Conservation (phyloP, 495 filamentous ascomycete species). For the Friedmanniomyces endolithicus region DNA sequence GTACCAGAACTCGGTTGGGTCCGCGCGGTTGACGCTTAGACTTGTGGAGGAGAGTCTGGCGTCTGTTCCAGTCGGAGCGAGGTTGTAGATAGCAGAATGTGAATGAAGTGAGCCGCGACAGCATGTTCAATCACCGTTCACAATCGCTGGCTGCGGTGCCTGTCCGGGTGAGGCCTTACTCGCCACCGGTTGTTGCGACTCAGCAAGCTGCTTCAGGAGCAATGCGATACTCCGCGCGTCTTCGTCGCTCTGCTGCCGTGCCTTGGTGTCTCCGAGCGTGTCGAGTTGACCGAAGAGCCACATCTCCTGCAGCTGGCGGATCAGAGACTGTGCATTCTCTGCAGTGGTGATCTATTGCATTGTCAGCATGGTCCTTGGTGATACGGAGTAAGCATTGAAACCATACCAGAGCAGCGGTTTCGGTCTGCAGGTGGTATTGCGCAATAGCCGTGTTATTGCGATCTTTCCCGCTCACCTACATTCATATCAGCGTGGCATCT, state of each 20-base stretch:
- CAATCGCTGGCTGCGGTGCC: background rate
- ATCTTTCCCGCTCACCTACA: conserved; percentile 27
- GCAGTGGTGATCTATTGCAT: conserved; percentile 44
- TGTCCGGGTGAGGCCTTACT: background rate
- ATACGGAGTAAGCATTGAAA: background rate
- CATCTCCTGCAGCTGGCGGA: conserved; percentile 55
- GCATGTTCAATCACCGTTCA: background rate
- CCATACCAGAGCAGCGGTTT: conserved; percentile 49
- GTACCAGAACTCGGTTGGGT: conserved; percentile 21
- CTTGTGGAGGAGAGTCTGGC: conserved; percentile 13
- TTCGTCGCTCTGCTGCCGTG: conserved; percentile 39
- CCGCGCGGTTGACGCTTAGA: conserved; percentile 11
- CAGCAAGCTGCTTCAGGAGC: conserved; percentile 22
- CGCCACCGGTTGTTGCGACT: background rate
- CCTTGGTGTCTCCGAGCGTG: conserved; percentile 37
- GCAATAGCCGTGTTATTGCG: conserved; percentile 43
- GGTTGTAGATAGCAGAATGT: conserved; percentile 1
- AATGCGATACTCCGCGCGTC: conserved; percentile 42
- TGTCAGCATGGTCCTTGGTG: background rate
- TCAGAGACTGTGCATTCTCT: conserved; percentile 53
- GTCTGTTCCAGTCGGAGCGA: background rate
- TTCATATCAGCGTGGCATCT: conserved; percentile 23
- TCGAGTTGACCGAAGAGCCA: conserved; percentile 64
- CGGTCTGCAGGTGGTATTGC: conserved; percentile 50
- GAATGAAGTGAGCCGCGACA: background rate